Base-by-base conservation (phyloP, 1,284 basidiomycete genomes). In the Cryptococcus sp. region DNA sequence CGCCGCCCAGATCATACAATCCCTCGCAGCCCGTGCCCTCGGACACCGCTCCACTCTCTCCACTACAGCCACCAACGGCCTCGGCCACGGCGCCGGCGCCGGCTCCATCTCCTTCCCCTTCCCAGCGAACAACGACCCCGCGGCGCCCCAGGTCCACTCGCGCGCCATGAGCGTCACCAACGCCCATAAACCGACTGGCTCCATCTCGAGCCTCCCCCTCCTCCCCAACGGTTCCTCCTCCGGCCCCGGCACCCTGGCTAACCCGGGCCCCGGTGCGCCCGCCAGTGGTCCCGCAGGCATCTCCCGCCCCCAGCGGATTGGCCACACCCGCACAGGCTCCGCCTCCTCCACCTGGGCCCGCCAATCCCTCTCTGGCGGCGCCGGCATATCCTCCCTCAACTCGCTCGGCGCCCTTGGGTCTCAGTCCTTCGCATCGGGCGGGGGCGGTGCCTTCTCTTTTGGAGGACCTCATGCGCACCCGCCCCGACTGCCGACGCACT, bases 1-100 rank as follows among this genome's bases (percentile, higher is more conserved):
- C 75, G 92, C 92, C 5, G 87, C 92, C 67, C 79, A 78, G 54
- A 88, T 98, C 78, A 94, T 98, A 63, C 85, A 89, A 63, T 88
- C 85, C 50, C 90, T 98, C 59, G 89, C 91, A 38, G 80, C 79
- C 24, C 78, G 82, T 12, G 62, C 75, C 3, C 66, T 73, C 65
- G 75, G 73, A 15, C 73, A 75, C 58, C 65, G 73, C 20, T 57
- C 67, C 13, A 66, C 68, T 46, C 67, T 67, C 61, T 71, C 70
- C 3, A 60, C 55, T 18, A n/a, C n/a, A 4, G 67, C 68, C 3
- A 49, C 62, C 37, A 48, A 48, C 39, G 47, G 47, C 18, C 51
- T 12, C 36, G 33, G 24, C 33, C 33, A 39, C 37, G 42, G 48
- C 16, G 28, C 18, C 20, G n/a, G 56, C 21, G 59, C 63, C 21